phyloP scores from a whole-genome alignment of 306 rosid species.

The Quercus alba region DNA sequence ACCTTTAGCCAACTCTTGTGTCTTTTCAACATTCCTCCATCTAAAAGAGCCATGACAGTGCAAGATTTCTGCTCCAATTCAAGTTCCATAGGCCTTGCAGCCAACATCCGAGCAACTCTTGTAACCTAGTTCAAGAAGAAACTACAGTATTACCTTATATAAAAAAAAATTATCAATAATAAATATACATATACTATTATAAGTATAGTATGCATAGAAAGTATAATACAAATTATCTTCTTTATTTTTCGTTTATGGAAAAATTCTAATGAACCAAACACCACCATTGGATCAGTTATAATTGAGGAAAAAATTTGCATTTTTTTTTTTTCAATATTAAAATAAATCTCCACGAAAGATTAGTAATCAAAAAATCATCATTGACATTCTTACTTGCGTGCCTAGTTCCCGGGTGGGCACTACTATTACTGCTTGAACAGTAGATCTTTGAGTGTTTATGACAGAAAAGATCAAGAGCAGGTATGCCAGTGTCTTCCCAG shows the following conservation, averaged over 20 bases:
- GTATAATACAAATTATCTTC: too few relatives aligned
- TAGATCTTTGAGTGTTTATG: constrained; percentile 48
- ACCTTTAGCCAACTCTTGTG: constrained; percentile 96
- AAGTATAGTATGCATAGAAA: too few relatives aligned
- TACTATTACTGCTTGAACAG: constrained; percentile 78
- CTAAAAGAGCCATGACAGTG: constrained; percentile 88
- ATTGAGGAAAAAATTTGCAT: too few relatives aligned
- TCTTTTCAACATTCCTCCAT: constrained; percentile 87
- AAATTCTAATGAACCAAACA: too few relatives aligned
- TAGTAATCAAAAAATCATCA: constrained; percentile 1
- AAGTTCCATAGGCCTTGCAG: constrained; percentile 51
- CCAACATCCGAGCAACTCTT: constrained; percentile 81
- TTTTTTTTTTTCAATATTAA: too few relatives aligned
- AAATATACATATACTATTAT: too few relatives aligned
- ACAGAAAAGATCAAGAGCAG: constrained; percentile 65
- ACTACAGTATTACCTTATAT: background rate
- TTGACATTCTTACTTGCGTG: constrained; percentile 67
- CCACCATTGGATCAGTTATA: too few relatives aligned
- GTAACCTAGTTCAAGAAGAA: constrained; percentile 51
- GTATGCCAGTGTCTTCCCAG: constrained; percentile 94
- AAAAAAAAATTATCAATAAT: too few relatives aligned
- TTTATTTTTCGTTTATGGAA: too few relatives aligned
- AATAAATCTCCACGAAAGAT: background rate
- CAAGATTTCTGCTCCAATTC: constrained; percentile 59
- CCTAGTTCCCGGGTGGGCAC: constrained; percentile 98